Base-by-base conservation (phyloP, 352 stramenopile species). In the Globisporangium spinosum region DNA sequence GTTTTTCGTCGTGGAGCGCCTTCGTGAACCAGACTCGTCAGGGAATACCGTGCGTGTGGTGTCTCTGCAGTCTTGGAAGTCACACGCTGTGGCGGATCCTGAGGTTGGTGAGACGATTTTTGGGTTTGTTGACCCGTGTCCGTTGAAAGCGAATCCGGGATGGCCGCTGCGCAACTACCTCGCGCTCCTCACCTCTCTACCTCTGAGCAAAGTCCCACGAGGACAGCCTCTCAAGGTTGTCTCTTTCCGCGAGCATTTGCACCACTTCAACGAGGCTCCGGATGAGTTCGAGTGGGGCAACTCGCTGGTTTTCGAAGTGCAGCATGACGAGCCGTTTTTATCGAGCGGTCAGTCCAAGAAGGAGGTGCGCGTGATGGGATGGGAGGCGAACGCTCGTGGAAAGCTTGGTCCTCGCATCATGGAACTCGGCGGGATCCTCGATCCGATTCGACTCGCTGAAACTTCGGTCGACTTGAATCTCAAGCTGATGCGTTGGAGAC, bases 401-500 rank as follows among this genome's bases (percentile, higher is more conserved):
- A 93, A 94, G 68, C 77, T 84, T 69, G 87, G 85, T 0, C 88
- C 88, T 9, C 83, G 88, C 13, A 71, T 85, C 29, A 92, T 94
- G 82, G 80, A 94, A 49, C 73, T 96, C n/a, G 72, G 74, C 3
- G 72, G 78, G 2, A 79, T 93, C 10, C 64, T 96, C 29, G 86
- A 96, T 64, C 94, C 80, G 59, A 83, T 92, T 9, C 91, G 96
- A 32, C 86, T 99, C 22, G 95, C 95, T 7, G 87, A 98, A 47
- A 96, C 98, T 64, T 98, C 97, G 0, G 94, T 98, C n/a, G 93
- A 99, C 71, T 81, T 99, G 58, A 99, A 99, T 76, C 73, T 99
- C 9, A 97, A 98, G 74, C 82, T 99, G 20, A 99, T 99, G 98
- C 91, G 98, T 43, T 99, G 98, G 98, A 83, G 98, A 5, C 94